Evolutionary conservation across 441 rosid species (phyloP).

Genomic region (Gossypium schwendimanii): DNA sequence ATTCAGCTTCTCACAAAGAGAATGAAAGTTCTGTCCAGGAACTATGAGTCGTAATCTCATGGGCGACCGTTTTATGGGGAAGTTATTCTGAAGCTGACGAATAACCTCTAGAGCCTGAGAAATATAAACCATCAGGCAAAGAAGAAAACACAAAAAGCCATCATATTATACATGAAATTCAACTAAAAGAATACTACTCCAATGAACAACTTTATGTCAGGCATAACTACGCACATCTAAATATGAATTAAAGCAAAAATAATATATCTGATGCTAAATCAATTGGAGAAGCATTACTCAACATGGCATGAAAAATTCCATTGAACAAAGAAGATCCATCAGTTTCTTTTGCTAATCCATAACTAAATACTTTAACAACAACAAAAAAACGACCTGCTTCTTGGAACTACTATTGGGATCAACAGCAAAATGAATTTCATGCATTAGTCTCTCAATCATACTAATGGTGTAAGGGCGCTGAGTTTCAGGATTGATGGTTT

Average conservation of each 20-base stretch:
- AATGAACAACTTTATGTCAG: not conserved
- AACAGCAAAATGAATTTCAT: constrained; percentile 87
- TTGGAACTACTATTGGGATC: constrained; percentile 83
- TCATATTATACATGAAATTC: not conserved
- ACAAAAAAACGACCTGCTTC: constrained; percentile 55
- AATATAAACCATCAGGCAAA: constrained; percentile 10
- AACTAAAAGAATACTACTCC: not conserved
- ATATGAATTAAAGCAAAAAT: not conserved
- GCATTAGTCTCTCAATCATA: constrained; percentile 92
- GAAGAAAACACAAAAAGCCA: not conserved
- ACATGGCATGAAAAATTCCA: not conserved
- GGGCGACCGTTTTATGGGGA: constrained; percentile 83
- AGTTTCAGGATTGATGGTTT: constrained; percentile 84
- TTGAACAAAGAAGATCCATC: not conserved
- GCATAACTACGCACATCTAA: not conserved
- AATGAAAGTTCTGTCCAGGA: constrained; percentile 33
- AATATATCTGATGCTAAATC: not conserved
- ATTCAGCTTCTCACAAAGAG: constrained; percentile 56
- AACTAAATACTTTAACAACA: not conserved
- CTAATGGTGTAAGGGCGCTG: constrained; percentile 89
- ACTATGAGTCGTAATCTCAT: constrained; percentile 73
- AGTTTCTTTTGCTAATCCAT: not conserved
- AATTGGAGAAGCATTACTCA: not conserved
- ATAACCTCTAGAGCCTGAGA: constrained; percentile 85
- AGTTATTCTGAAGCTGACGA: constrained; percentile 87